phyloP scores from a whole-genome alignment of 164 flowering plant genomes.

The Chimonanthus salicifolius region DNA sequence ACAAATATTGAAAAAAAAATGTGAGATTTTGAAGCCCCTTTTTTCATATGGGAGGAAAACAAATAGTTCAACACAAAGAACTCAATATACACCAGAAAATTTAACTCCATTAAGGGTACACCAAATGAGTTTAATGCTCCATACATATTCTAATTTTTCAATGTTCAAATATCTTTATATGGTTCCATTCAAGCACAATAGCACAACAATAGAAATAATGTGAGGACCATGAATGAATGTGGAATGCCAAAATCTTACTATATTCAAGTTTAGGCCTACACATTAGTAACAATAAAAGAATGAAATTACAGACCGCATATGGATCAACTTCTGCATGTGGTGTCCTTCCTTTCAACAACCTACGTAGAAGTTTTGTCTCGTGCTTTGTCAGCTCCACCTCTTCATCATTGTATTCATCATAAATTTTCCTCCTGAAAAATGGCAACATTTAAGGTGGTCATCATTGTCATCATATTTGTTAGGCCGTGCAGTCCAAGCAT shows the following conservation, averaged over 20 bases:
- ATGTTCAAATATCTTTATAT: no score
- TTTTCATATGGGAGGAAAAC: slow-evolving; percentile 1
- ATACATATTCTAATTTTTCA: no score
- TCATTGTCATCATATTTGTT: no score
- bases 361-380: slow-evolving; percentile 46
- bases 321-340: slow-evolving; percentile 92
- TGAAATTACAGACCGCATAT: slow-evolving; percentile 16
- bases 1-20: not conserved
- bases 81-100: no score
- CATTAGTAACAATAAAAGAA: not conserved
- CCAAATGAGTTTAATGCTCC: no score
- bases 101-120: no score
- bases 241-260: not conserved
- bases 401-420: slow-evolving; percentile 89
- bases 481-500: no score
- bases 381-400: slow-evolving; percentile 70
- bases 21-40: not conserved
- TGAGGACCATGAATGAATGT: no score
- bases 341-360: slow-evolving; percentile 68
- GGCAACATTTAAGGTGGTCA: no score
- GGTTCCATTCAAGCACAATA: no score
- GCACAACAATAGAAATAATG: no score
- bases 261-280: not conserved
- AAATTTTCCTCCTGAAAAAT: slow-evolving; percentile 61
- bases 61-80: not conserved